These are phyloP conservation scores for Austroboletus eburneus DNA, from an alignment of 768 basidiomycete species.

Conservation along the genomic window DNA sequence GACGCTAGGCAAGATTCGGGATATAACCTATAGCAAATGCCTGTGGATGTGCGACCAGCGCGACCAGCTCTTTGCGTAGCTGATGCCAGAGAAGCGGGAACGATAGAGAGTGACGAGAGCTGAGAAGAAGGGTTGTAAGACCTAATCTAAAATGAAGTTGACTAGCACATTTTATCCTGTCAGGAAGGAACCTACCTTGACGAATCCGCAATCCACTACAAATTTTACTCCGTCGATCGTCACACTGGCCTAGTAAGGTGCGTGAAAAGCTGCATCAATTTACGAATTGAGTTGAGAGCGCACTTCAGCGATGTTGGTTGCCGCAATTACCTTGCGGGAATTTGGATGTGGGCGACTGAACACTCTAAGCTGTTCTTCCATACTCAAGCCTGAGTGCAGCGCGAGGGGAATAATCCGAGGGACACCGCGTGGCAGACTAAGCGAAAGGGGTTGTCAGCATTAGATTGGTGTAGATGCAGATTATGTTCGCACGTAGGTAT, in stretches of 20 bases:
- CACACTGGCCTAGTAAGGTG: slow-evolving; percentile 69
- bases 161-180: background rate
- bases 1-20: slow-evolving; percentile 54
- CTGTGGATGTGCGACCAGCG: slow-evolving; percentile 89
- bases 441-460: background rate
- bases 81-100: slow-evolving; percentile 84
- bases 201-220: slow-evolving; percentile 92
- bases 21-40: slow-evolving; percentile 91
- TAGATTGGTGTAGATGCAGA: background rate
- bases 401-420: slow-evolving; percentile 64
- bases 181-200: slow-evolving; percentile 60
- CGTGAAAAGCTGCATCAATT: background rate
- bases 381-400: slow-evolving; percentile 85
- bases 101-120: slow-evolving; percentile 78
- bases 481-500: slow-evolving; percentile 52
- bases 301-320: slow-evolving; percentile 96
- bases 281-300: slow-evolving; percentile 3
- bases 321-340: slow-evolving; percentile 82
- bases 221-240: slow-evolving; percentile 95
- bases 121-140: slow-evolving; percentile 84
- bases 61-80: slow-evolving; percentile 92
- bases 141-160: slow-evolving; percentile 56
- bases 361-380: slow-evolving; percentile 81
- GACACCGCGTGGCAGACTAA: slow-evolving; percentile 51
- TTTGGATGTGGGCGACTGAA: slow-evolving; percentile 77